These are phyloP conservation scores for Arthrobotrys musiformis DNA, from an alignment of 2,329 filamentous ascomycete species.

Conservation along the genomic window DNA sequence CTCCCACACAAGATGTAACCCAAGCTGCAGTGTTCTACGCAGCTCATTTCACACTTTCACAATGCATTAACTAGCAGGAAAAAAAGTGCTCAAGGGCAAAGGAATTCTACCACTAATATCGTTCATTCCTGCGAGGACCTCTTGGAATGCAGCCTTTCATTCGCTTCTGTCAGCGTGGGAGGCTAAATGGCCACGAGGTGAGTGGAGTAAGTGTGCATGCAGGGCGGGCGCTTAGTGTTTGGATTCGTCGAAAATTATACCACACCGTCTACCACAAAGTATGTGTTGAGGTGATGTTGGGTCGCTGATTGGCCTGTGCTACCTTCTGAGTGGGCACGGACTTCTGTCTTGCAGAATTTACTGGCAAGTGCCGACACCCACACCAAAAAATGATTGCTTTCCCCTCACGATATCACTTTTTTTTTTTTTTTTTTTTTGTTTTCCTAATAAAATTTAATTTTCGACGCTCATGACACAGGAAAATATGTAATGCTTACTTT, in stretches of 20 bases:
- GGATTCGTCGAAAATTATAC: conserved; percentile 22
- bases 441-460: too few species aligned
- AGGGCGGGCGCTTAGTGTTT: conserved; percentile 49
- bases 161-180: conserved; percentile 52
- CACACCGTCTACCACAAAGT: conserved; percentile 48
- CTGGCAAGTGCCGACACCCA: conserved; percentile 26
- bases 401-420: conserved; percentile 1
- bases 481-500: conserved; percentile 7
- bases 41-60: conserved; percentile 40
- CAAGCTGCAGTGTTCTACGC: conserved; percentile 43
- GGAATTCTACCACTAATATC: not conserved
- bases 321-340: conserved; percentile 38
- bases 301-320: conserved; percentile 55
- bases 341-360: conserved; percentile 26
- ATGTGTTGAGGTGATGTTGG: conserved; percentile 49
- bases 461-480: not conserved
- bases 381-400: not conserved
- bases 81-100: conserved; percentile 6
- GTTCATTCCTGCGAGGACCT: conserved; percentile 29
- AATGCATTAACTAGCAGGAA: conserved; percentile 7
- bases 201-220: conserved; percentile 29
- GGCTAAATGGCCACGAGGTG: conserved; percentile 55
- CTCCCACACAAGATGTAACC: conserved; percentile 46
- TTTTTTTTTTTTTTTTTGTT: not conserved
- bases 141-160: conserved; percentile 27